Percentiles rank a stretch among this genome's conserved stretches.
Conservation (phyloP, 345 rosid species). For the Hevea brasiliensis region DNA sequence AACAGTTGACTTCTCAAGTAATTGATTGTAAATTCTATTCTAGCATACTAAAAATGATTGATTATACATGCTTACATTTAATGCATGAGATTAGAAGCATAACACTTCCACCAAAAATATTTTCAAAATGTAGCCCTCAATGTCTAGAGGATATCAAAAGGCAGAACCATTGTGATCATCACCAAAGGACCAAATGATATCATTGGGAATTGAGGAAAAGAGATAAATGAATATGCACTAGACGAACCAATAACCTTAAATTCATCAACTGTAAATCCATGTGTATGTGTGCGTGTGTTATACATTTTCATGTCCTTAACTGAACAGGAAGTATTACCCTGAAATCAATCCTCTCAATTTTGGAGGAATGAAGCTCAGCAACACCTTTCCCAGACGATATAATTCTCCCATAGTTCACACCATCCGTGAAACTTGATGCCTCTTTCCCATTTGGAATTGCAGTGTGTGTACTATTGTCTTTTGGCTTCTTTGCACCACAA, state of each 20-base stretch:
- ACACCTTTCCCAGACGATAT: constrained; percentile 63
- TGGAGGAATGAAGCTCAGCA: constrained; percentile 48
- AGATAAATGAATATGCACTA: background rate
- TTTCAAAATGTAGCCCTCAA: background rate
- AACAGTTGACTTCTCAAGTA: background rate
- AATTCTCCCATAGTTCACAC: constrained; percentile 57
- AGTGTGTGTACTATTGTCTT: constrained; percentile 24
- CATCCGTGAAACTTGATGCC: constrained; percentile 7
- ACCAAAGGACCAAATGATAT: background rate
- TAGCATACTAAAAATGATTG: background rate
- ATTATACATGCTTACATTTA: background rate
- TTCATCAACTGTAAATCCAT: no score
- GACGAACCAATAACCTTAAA: background rate
- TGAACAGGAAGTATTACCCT: constrained; percentile 39
- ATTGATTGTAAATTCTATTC: background rate
- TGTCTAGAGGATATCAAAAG: background rate
- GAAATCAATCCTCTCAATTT: constrained; percentile 50
- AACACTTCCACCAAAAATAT: background rate
- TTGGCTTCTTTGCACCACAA: constrained; percentile 32
- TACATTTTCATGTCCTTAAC: background rate
- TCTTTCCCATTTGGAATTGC: constrained; percentile 19
- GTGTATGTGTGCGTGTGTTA: background rate
- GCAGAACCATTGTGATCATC: background rate
- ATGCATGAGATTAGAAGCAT: background rate
- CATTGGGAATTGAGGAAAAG: background rate